Evolutionary conservation across 345 rosid species (phyloP), one percentile per base, ranked within the genome.

Genomic region (Ceriops zippeliana): DNA sequence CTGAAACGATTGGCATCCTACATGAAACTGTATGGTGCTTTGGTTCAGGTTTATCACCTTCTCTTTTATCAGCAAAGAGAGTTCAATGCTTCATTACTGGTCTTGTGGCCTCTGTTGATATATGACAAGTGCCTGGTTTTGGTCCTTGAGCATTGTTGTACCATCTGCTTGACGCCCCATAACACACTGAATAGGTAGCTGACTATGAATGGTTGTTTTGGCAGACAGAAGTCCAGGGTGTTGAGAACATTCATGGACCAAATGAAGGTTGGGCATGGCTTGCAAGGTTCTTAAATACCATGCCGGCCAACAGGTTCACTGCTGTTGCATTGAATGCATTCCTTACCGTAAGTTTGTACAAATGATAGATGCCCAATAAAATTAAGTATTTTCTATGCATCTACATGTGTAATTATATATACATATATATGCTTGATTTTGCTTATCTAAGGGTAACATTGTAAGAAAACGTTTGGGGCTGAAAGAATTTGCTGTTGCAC

Each of bases 191-290:
- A 47, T 20, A 31, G 16, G 28, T 58, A 52, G 63, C 70, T 80
- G 64, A 79, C 56, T 5, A 28, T 21, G 9, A 63, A 20, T 24
- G 46, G 68, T 58, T 73, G 63, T 58, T 60, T 70, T 76, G 32
- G 78, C 89, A 95, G 99, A 88, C 93, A 0, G 87, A 91, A 79
- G 60, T 85, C 56, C 72, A 51, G 17, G 88, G 89, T 68, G 58
- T 72, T 54, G 76, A 69, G 52, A 88, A 89, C 75, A 0, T 42
- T n/a, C 98, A 93, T 65, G 98, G 97, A 70, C 73, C 83, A 17
- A 75, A 77, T 74, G 85, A 84, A 54, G 97, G 93, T 56, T 89
- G 97, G 96, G 90, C 93, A 54, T 87, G 96, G 92, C 81, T 89
- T 67, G 92, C 93, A 7, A 80, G 91, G 72, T 86, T 89, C 71